Percentiles rank a stretch among this genome's conserved stretches.
These are phyloP conservation scores for Ustilago cynodontis DNA, from an alignment of 1,284 basidiomycete species.

Conservation along the genomic window DNA sequence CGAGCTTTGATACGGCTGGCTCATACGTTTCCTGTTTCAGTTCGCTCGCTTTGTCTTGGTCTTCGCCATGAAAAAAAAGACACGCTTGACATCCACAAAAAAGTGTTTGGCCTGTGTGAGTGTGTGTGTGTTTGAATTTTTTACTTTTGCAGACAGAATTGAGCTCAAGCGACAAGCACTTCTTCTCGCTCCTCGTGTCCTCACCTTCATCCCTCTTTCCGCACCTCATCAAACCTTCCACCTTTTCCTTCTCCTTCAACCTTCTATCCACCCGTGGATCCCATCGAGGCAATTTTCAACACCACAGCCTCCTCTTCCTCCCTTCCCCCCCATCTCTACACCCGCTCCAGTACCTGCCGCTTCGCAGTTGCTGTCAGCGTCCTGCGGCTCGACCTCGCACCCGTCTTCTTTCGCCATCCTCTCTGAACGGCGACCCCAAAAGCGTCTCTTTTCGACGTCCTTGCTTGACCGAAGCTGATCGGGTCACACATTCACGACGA, in stretches of 20 bases:
- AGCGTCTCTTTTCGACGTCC: conserved; percentile 3
- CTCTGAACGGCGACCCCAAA: neutral
- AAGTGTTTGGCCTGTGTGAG: conserved; percentile 18
- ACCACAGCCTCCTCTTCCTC: conserved; percentile 8
- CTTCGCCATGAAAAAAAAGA: conserved; percentile 2
- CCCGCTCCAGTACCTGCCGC: conserved; percentile 5
- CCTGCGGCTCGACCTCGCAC: conserved; percentile 13
- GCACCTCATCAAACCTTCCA: conserved; percentile 11
- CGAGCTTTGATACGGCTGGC: neutral
- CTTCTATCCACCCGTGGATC: conserved; percentile 37
- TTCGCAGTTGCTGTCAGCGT: conserved; percentile 15
- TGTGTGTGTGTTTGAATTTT: conserved; percentile 22
- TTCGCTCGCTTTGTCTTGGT: neutral
- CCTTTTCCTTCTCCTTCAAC: conserved; percentile 1
- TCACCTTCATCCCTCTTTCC: conserved; percentile 5
- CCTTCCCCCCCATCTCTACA: conserved; percentile 1
- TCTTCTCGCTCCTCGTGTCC: conserved; percentile 12
- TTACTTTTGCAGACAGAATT: conserved; percentile 7
- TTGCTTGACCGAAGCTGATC: conserved; percentile 20
- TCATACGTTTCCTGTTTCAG: neutral
- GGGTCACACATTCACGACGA: conserved; percentile 2
- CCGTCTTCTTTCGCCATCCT: conserved; percentile 10
- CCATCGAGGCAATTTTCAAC: conserved; percentile 11
- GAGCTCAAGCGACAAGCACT: conserved; percentile 13
- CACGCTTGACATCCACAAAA: conserved; percentile 12